phyloP scores from a whole-genome alignment of 2,329 filamentous ascomycete species.

The Falciphora oryzae region DNA sequence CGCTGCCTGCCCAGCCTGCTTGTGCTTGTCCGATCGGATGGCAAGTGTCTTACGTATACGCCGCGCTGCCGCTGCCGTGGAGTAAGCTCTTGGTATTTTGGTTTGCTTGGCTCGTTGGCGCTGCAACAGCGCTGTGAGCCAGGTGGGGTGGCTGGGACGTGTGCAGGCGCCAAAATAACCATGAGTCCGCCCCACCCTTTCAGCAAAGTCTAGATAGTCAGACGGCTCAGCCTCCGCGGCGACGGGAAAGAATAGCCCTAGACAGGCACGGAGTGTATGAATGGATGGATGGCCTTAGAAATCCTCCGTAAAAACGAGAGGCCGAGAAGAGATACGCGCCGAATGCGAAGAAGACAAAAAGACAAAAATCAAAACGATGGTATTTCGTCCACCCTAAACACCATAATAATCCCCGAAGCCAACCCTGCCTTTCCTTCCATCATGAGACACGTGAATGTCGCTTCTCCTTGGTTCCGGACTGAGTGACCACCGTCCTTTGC shows the following conservation, averaged over 20 bases:
- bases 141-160: neutral
- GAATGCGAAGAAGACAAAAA: neutral
- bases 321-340: neutral
- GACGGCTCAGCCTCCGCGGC: neutral
- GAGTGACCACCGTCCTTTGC: neutral
- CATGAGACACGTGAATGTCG: neutral
- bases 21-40: neutral
- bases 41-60: conserved; percentile 1
- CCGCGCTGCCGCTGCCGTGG: neutral
- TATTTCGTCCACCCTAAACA: neutral
- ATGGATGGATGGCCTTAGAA: neutral
- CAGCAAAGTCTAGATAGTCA: neutral
- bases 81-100: conserved; percentile 1
- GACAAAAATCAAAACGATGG: neutral
- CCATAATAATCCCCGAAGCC: neutral
- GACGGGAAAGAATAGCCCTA: too few relatives aligned
- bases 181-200: neutral
- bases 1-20: neutral
- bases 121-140: neutral
- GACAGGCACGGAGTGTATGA: neutral
- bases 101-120: neutral
- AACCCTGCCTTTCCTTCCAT: neutral
- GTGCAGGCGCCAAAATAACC: neutral
- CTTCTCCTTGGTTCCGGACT: neutral
- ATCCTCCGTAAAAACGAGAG: neutral